These are phyloP conservation scores for Talaromyces wortmannii DNA, from an alignment of 495 filamentous ascomycete genomes.

Conservation along the genomic window DNA sequence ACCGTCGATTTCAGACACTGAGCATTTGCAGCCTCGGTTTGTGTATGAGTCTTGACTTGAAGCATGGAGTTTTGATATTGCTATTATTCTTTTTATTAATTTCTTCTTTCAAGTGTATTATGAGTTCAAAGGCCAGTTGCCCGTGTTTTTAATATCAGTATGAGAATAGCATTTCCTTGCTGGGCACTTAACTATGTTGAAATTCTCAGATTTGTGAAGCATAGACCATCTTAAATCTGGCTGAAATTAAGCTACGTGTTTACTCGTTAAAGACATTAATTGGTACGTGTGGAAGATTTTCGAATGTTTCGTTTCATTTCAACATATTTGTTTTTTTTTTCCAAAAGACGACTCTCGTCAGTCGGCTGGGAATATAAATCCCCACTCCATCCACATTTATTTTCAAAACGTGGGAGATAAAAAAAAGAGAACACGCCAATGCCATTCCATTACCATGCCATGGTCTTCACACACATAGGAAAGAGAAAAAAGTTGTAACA, in stretches of 20 bases:
- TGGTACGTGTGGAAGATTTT: too few species aligned
- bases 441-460: not conserved
- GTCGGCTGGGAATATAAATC: not conserved
- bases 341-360: too few species aligned
- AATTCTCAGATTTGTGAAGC: not conserved
- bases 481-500: not conserved
- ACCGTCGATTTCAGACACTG: not conserved
- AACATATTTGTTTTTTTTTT: too few species aligned
- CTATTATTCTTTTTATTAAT: not conserved
- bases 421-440: not conserved
- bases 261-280: too few species aligned
- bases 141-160: not conserved
- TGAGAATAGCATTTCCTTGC: not conserved
- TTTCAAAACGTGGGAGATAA: not conserved
- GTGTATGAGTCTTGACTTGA: not conserved
- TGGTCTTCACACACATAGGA: not conserved
- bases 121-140: not conserved
- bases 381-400: not conserved
- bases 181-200: not conserved
- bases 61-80: not conserved
- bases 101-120: not conserved
- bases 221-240: too few species aligned
- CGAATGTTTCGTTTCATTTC: too few species aligned
- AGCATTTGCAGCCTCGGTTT: not conserved
- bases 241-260: too few species aligned